Percentiles rank a stretch among this genome's conserved stretches.
phyloP scores from a whole-genome alignment of 2,329 filamentous ascomycete species.

The Diaporthe australafricana region DNA sequence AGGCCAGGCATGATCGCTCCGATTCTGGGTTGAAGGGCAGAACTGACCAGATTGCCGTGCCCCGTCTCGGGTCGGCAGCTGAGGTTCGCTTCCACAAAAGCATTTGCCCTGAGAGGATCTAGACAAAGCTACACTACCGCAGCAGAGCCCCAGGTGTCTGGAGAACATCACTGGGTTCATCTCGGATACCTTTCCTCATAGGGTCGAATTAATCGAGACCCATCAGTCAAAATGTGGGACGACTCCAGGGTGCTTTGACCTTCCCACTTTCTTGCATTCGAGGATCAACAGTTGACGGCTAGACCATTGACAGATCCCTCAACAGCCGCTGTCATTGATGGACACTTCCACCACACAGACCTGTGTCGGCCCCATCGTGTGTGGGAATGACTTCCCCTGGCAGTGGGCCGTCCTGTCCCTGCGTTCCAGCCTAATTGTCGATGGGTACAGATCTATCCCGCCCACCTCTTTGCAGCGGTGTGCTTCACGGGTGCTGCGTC shows the following conservation, averaged over 20 bases:
- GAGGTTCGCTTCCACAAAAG: slow-evolving; percentile 17
- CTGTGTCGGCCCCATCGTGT: slow-evolving; percentile 3
- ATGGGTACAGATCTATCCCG: background rate
- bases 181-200: slow-evolving; percentile 11
- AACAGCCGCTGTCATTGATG: slow-evolving; percentile 8
- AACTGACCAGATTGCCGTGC: background rate
- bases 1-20: background rate
- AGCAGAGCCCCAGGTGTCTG: background rate
- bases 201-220: slow-evolving; percentile 20
- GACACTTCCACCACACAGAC: slow-evolving; percentile 24
- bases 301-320: background rate
- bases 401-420: background rate
- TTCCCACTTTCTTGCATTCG: slow-evolving; percentile 11
- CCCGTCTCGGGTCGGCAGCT: slow-evolving; percentile 11
- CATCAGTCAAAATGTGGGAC: slow-evolving; percentile 26
- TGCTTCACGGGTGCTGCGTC: slow-evolving; percentile 4
- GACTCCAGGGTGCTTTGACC: slow-evolving; percentile 17
- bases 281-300: background rate
- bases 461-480: slow-evolving; percentile 9
- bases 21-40: no score
- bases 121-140: background rate
- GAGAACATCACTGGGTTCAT: background rate
- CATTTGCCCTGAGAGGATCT: background rate
- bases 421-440: background rate
- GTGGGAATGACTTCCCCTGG: background rate